Evolutionary conservation across 2,329 filamentous ascomycete species (phyloP), one percentile per base, ranked within the genome.

Genomic region (Aotearoamyces nothofagi): DNA sequence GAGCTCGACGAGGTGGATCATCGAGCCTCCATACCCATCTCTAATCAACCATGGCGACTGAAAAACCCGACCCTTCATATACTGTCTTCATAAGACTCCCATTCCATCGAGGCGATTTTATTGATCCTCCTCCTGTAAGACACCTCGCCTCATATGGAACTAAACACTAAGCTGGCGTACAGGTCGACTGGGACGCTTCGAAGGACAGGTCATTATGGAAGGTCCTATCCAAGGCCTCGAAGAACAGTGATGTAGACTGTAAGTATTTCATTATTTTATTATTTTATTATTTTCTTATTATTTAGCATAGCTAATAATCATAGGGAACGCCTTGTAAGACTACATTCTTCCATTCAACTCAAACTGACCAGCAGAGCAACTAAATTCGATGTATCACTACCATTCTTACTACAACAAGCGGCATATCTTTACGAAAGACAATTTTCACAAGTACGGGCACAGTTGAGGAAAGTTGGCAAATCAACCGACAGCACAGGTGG

Each of bases 201-300:
- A 96, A 94, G 52, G 90, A 96, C 47, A 78, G 82, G 34, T 73
- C 73, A 7, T 56, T 98, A 10, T 98, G 90, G 90, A 81, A 81
- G 51, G 72, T 93, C 29, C 68, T 96, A 5, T 92, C 84, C 0
- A 76, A 76, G 36, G 73, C 78, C 17, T 73, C 80, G 2, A 82
- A 83, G 48, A 79, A 74, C 29, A 68, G 65, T 33, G 79, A 92
- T 46, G 74, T 94, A 46, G 74, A 96, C 50, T 98, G 87, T 92
- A 60, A 51, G 61, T 44, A 15, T 22, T 20, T 19, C 26, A 20
- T 14, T n/a, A n/a, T n/a, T n/a, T n/a, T n/a, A n/a, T n/a, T n/a
- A n/a, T n/a, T n/a, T n/a, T n/a, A n/a, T n/a, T n/a, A n/a, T n/a
- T n/a, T n/a, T n/a, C n/a, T n/a, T n/a, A n/a, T n/a, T n/a, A n/a